These are phyloP conservation scores for Podospora fimiseda DNA, from an alignment of 495 filamentous ascomycete genomes.

Conservation along the genomic window DNA sequence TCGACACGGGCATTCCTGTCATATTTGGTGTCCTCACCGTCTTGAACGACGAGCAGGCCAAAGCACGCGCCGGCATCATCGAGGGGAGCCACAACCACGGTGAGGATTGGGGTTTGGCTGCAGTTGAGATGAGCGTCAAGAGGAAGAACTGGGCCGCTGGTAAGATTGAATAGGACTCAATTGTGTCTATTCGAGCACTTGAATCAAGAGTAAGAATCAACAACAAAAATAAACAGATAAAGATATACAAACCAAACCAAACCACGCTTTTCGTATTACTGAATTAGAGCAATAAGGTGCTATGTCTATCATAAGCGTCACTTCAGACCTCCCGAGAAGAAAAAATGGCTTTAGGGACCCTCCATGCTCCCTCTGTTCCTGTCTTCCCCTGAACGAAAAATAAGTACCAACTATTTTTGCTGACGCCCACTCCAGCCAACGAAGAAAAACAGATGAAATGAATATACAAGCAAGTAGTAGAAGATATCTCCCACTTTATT, in stretches of 20 bases:
- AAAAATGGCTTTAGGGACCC: neutral
- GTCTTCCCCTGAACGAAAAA: neutral
- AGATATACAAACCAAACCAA: no score
- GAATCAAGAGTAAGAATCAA: no score
- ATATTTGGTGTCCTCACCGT: constrained; percentile 92
- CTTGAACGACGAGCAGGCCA: constrained; percentile 78
- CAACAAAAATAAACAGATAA: no score
- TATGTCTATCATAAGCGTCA: constrained; percentile 33
- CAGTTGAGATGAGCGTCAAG: constrained; percentile 69
- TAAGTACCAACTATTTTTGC: no score
- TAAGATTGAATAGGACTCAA: constrained; percentile 48
- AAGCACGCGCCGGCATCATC: constrained; percentile 73
- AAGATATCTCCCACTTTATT: neutral
- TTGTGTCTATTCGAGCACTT: no score
- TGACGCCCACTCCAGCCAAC: neutral
- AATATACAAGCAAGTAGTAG: neutral
- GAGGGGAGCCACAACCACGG: constrained; percentile 69
- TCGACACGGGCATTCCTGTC: constrained; percentile 81
- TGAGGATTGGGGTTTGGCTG: constrained; percentile 77
- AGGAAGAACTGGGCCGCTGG: constrained; percentile 61
- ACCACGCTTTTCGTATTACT: constrained; percentile 24
- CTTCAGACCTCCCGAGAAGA: constrained; percentile 9
- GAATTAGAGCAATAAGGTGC: constrained; percentile 29
- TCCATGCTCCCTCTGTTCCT: neutral
- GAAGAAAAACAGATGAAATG: neutral